These are phyloP conservation scores for Cryphonectria radicalis DNA, from an alignment of 2,329 filamentous ascomycete species.

Conservation along the genomic window DNA sequence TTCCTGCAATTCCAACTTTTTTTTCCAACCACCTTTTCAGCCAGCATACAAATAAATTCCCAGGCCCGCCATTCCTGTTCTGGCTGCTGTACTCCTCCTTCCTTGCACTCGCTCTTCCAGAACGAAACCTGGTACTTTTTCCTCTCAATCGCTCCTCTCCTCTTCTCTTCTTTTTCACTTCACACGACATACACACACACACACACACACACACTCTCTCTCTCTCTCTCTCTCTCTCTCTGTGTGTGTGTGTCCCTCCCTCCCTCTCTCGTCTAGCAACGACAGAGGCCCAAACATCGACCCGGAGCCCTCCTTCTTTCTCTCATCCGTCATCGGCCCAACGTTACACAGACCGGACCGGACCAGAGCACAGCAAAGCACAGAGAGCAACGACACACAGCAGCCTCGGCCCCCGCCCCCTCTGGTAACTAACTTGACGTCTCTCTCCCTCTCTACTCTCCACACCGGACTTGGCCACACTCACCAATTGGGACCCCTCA, in stretches of 20 bases:
- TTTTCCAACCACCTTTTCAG: too few species aligned
- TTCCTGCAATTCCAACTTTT: neutral
- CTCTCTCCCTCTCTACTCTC: neutral
- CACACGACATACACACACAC: neutral
- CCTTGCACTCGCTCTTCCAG: neutral
- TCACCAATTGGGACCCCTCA: neutral
- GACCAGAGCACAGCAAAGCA: neutral
- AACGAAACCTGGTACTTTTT: neutral
- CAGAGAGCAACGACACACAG: neutral
- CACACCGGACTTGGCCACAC: slow-evolving; percentile 10
- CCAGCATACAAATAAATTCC: slow-evolving; percentile 6
- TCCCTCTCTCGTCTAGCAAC: too few species aligned
- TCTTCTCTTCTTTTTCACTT: too few species aligned
- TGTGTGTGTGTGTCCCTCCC: too few species aligned
- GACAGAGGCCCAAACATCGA: too few species aligned
- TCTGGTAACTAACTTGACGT: neutral
- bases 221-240: too few species aligned
- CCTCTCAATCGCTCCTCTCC: neutral
- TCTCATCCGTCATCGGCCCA: neutral
- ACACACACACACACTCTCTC: too few species aligned
- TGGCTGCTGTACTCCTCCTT: neutral
- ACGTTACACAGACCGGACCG: neutral
- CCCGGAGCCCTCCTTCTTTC: too few species aligned
- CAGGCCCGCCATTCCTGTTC: neutral
- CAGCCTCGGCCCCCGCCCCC: neutral